Conservation (phyloP, 257 asterid genomes). For the Ehretia macrophylla region DNA sequence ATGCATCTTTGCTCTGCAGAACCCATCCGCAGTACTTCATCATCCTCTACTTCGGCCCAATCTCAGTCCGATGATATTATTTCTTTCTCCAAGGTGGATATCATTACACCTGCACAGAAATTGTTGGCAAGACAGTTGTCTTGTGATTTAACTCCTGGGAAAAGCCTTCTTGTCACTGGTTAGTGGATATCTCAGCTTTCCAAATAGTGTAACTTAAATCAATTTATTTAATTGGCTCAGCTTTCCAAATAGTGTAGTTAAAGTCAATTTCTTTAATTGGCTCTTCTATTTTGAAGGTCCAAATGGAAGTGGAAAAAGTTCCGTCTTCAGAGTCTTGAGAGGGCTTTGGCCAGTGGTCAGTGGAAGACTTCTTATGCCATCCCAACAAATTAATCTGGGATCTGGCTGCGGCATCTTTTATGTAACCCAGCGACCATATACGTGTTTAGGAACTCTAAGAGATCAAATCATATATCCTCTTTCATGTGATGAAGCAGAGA, state of each 20-base stretch:
- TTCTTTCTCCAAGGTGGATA: conserved; percentile 85
- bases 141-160: conserved; percentile 77
- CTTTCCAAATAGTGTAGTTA: neutral
- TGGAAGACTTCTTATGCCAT: conserved; percentile 72
- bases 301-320: conserved; percentile 99
- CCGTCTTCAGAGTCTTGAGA: conserved; percentile 91
- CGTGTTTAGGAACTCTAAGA: conserved; percentile 97
- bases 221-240: neutral
- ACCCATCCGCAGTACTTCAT: conserved; percentile 25
- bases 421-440: conserved; percentile 95
- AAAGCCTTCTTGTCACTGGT: conserved; percentile 96
- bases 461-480: conserved; percentile 98
- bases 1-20: conserved; percentile 39
- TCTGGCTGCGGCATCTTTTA: conserved; percentile 62
- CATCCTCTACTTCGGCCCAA: conserved; percentile 29
- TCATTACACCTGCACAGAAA: conserved; percentile 84
- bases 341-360: conserved; percentile 96
- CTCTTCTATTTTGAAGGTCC: conserved; percentile 61
- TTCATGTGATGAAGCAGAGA: conserved; percentile 78
- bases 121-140: conserved; percentile 74
- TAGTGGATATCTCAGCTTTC: conserved; percentile 28
- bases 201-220: neutral
- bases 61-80: conserved; percentile 47
- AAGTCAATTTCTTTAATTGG: neutral
- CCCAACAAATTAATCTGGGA: conserved; percentile 40